Base-by-base conservation (phyloP, 139 green algal species). In the Chlorella sp. region DNA sequence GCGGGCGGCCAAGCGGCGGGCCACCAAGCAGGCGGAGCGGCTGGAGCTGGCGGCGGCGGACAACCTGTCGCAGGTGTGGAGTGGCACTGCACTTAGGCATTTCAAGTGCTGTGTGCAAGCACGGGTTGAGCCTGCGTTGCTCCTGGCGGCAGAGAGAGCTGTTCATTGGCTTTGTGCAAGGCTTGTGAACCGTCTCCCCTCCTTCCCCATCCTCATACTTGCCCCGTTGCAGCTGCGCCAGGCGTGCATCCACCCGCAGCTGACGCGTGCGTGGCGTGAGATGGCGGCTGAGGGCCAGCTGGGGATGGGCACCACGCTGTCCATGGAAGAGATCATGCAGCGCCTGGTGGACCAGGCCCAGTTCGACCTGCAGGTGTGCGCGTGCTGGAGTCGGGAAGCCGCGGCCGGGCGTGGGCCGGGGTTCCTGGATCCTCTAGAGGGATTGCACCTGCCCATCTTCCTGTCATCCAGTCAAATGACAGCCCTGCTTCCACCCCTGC, bases 231-330 rank as follows among this genome's bases (percentile, higher is more conserved):
- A 97, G 92, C 89, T 96, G 79, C 88, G 94, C 36, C 88, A 93
- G 51, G 91, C 90, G 1, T 97, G 94, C 83, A 75, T 95, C 30
- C 94, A 97, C 87, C 90, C 92, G 20, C 77, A 97, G 88, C 89
- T 97, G 38, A 97, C 94, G 0, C 46, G 48, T 43, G 90, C 90
- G 74, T 94, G 90, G 89, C 54, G 56, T 24, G 68, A 73, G 22
- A 86, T 92, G 64, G 43, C 36, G 20, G 68, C 41, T 28, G 81
- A 93, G 58, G 78, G 91, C 69, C 88, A 95, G 81, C 84, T 92
- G 43, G 64, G 51, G 30, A 17, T 87, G 81, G 88, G 87, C 4
- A 82, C 85, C 30, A 82, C 82, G 48, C 83, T 90, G 48, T 81
- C 79, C 28, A 94, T 96, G 81, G 69, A 83, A 4, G 91, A 96